These are phyloP conservation scores for Chlorella sp. DNA, from an alignment of 139 green algal species.

Conservation along the genomic window DNA sequence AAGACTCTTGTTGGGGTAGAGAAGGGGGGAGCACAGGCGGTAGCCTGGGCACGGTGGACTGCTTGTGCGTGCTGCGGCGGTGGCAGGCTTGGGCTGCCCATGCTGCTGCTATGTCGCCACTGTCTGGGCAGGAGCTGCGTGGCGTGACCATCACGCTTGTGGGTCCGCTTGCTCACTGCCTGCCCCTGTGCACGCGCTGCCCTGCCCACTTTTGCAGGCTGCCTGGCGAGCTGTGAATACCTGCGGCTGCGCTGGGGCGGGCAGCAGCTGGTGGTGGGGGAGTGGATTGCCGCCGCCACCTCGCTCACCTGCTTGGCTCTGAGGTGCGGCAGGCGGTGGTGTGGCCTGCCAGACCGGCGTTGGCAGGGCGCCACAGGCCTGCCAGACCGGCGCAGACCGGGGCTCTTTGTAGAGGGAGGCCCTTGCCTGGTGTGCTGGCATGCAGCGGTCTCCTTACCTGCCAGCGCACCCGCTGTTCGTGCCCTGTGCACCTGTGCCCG, in stretches of 20 bases:
- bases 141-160: too few relatives aligned
- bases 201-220: neutral
- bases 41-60: too few relatives aligned
- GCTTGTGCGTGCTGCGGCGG: too few relatives aligned
- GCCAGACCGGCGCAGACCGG: neutral
- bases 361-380: neutral
- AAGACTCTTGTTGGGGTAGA: too few relatives aligned
- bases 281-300: neutral
- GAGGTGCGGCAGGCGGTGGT: neutral
- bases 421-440: neutral
- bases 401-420: too few relatives aligned
- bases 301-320: neutral
- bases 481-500: neutral
- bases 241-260: conserved; percentile 27
- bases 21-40: too few relatives aligned
- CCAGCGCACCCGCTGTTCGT: neutral
- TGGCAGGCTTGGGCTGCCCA: too few relatives aligned
- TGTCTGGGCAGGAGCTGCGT: neutral
- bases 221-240: conserved; percentile 6
- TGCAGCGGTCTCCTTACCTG: neutral
- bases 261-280: neutral
- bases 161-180: neutral
- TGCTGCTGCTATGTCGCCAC: too few relatives aligned
- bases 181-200: neutral
- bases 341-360: neutral